phyloP scores from a whole-genome alignment of 1,284 basidiomycete genomes.

The Filobasidium uniguttulatum region DNA sequence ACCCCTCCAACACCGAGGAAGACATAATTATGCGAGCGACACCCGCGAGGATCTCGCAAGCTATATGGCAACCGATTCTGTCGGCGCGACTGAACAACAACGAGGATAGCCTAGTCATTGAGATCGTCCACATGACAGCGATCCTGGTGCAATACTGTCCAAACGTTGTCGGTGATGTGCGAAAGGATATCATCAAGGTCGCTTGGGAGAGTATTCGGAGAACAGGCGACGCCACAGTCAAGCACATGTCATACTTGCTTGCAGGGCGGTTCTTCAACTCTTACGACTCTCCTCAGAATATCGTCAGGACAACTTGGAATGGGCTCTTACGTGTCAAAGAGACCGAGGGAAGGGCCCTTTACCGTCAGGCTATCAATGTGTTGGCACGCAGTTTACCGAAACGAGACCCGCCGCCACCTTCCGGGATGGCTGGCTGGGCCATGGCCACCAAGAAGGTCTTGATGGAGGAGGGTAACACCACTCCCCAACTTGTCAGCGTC shows the following conservation, averaged over 20 bases:
- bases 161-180: constrained; percentile 58
- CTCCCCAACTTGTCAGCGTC: constrained; percentile 72
- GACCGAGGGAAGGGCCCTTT: constrained; percentile 61
- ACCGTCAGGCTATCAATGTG: constrained; percentile 78
- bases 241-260: constrained; percentile 84
- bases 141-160: constrained; percentile 76
- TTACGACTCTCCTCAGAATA: constrained; percentile 84
- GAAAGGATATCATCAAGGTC: constrained; percentile 91
- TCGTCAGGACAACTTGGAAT: constrained; percentile 86
- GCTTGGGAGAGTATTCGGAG: constrained; percentile 50
- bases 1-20: constrained; percentile 19
- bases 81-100: constrained; percentile 21
- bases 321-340: constrained; percentile 71
- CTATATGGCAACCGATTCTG: constrained; percentile 31
- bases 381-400: constrained; percentile 71
- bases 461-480: constrained; percentile 72
- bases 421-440: constrained; percentile 74
- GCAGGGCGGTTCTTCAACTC: constrained; percentile 88
- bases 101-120: constrained; percentile 56
- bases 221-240: constrained; percentile 77
- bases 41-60: constrained; percentile 25
- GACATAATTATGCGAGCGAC: constrained; percentile 27
- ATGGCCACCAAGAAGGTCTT: constrained; percentile 74
- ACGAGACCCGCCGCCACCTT: constrained; percentile 43
- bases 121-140: constrained; percentile 80